Conservation (phyloP, 306 rosid species). For the Vachellia pachyceras region DNA sequence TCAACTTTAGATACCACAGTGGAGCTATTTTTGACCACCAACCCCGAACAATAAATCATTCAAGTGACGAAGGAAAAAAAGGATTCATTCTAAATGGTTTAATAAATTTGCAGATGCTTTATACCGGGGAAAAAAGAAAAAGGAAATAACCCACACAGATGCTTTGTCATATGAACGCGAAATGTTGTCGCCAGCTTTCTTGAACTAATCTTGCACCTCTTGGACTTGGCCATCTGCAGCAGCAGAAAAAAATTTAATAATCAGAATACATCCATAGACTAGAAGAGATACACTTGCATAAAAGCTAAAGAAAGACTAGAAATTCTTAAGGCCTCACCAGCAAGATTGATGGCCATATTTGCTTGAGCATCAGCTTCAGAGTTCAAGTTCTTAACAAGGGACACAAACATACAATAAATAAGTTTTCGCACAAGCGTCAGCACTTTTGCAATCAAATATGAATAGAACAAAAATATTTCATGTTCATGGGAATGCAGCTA, state of each 20-base stretch:
- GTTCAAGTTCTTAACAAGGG: slow-evolving; percentile 60
- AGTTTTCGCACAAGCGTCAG: slow-evolving; percentile 20
- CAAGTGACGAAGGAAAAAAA: slow-evolving; percentile 14
- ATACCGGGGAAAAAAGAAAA: neutral
- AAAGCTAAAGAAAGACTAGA: slow-evolving; percentile 4
- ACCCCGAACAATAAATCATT: neutral
- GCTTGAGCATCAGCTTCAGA: slow-evolving; percentile 94
- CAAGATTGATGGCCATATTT: slow-evolving; percentile 73
- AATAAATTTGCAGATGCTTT: neutral
- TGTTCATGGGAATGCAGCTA: neutral
- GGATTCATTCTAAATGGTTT: slow-evolving; percentile 13
- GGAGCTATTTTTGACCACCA: slow-evolving; percentile 9
- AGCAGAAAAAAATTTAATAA: slow-evolving; percentile 33
- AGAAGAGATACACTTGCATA: slow-evolving; percentile 4
- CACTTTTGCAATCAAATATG: slow-evolving; percentile 8
- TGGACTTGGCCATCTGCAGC: slow-evolving; percentile 77
- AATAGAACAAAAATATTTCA: slow-evolving; percentile 1
- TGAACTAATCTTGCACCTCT: slow-evolving; percentile 55
- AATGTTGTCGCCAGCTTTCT: slow-evolving; percentile 33
- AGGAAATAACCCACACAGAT: neutral
- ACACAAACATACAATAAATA: slow-evolving; percentile 17
- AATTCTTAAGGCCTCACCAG: slow-evolving; percentile 60
- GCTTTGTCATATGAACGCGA: slow-evolving; percentile 17
- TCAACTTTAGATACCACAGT: neutral
- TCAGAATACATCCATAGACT: slow-evolving; percentile 4